Base-by-base conservation (phyloP, 208 protist genomes). In the Jaenimonas drosophilae region DNA sequence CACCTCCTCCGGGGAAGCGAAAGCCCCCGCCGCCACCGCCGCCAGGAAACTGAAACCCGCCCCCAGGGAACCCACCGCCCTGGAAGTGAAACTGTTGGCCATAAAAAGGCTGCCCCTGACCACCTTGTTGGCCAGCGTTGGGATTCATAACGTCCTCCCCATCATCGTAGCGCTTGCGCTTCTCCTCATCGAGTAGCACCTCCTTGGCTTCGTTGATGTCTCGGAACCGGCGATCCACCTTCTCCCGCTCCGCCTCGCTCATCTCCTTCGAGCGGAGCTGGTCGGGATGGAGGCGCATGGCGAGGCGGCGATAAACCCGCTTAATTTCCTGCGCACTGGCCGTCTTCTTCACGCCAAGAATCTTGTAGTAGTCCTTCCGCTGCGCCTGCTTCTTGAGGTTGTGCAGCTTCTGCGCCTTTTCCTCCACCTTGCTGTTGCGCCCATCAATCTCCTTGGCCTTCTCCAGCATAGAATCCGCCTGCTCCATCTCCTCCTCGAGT, bases 141-240 rank as follows among this genome's bases (percentile, higher is more conserved):
- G 76, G 88, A 27, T 91, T 76, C 46, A 59, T 82, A 21, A 88
- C 69, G 41, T 96, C 85, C 45, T 96, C 83, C 0, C 89, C 89
- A 32, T 65, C 79, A 60, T 96, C 89, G 55, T 96, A 96, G 20
- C 77, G 70, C 2, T 62, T 54, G 2, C 86, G 76, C 59, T 91
- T 87, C 41, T 96, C 81, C 27, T 86, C 73, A 29, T 96, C 79
- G 5, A 85, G 40, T 6, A 96, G 72, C 19, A 96, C 76, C 49
- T 96, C 85, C 53, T 94, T 91, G 3, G 89, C 82, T 36, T 96
- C 86, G 51, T 91, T 92, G 34, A 96, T 91, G 45, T 96, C 83
- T 17, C 85, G 76, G 59, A 91, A 96, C 9, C 55, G 67, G 27
- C 62, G 59, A 16, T 94, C 81, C 39, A 64, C 50, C 64, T 82